phyloP scores from a whole-genome alignment of 768 basidiomycete genomes.

The Calocera cornea region DNA sequence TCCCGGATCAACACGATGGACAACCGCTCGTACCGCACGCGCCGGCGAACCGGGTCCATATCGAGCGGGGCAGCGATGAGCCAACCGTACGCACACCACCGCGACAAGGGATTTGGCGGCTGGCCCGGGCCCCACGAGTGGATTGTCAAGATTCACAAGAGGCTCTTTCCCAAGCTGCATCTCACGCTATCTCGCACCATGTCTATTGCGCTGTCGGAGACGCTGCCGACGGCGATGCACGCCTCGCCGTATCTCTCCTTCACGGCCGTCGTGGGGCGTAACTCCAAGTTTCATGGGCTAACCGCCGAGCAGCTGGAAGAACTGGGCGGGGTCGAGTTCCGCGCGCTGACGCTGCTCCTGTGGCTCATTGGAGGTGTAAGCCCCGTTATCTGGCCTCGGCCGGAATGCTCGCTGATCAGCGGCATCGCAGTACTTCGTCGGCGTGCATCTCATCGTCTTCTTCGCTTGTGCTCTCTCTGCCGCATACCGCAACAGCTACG shows the following conservation, averaged over 20 bases:
- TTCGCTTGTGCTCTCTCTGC: slow-evolving; percentile 53
- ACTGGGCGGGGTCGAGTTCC: slow-evolving; percentile 85
- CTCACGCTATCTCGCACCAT: slow-evolving; percentile 50
- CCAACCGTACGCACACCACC: neutral
- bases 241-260: slow-evolving; percentile 62
- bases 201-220: slow-evolving; percentile 60
- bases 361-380: slow-evolving; percentile 68
- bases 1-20: slow-evolving; percentile 54
- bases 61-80: neutral
- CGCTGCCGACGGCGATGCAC: slow-evolving; percentile 34
- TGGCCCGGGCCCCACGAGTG: slow-evolving; percentile 27
- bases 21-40: slow-evolving; percentile 57
- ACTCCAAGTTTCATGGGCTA: slow-evolving; percentile 41
- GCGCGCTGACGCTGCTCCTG: slow-evolving; percentile 63
- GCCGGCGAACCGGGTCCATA: slow-evolving; percentile 33
- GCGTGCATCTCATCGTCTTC: slow-evolving; percentile 53
- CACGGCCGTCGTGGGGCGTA: slow-evolving; percentile 69
- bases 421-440: slow-evolving; percentile 56
- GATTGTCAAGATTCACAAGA: slow-evolving; percentile 35
- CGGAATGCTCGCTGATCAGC: slow-evolving; percentile 3
- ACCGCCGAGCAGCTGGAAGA: slow-evolving; percentile 78
- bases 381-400: slow-evolving; percentile 11
- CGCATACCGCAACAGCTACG: slow-evolving; percentile 49
- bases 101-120: slow-evolving; percentile 22
- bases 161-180: slow-evolving; percentile 50